These are phyloP conservation scores for Fonsecaea monophora DNA, from an alignment of 2,329 filamentous ascomycete species.

Conservation along the genomic window DNA sequence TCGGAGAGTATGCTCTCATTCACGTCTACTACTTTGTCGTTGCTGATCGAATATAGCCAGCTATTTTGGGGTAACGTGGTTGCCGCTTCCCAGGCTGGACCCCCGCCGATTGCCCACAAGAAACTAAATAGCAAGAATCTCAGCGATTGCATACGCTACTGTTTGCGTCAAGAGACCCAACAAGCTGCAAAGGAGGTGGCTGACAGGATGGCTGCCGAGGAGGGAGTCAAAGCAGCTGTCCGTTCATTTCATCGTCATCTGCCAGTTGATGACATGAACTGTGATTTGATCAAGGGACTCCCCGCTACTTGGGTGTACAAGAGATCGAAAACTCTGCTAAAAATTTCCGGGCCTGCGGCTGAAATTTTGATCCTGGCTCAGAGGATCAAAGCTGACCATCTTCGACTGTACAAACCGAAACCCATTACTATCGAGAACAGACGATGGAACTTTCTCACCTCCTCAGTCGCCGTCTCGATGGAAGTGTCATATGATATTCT, in stretches of 20 bases:
- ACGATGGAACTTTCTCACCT: slow-evolving; percentile 19
- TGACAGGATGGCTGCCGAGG: slow-evolving; percentile 65
- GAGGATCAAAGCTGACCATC: slow-evolving; percentile 25
- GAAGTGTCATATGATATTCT: slow-evolving; percentile 19
- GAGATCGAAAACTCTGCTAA: slow-evolving; percentile 50
- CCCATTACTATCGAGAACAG: slow-evolving; percentile 35
- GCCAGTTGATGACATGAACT: slow-evolving; percentile 68
- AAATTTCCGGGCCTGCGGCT: slow-evolving; percentile 57
- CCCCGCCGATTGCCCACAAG: slow-evolving; percentile 56
- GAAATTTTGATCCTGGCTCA: slow-evolving; percentile 44
- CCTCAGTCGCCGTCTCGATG: slow-evolving; percentile 12
- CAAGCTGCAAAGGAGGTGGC: slow-evolving; percentile 43
- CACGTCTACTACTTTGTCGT: neutral
- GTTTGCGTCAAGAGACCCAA: slow-evolving; percentile 46
- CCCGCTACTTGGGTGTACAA: slow-evolving; percentile 58
- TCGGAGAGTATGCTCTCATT: slow-evolving; percentile 54
- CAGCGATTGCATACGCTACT: slow-evolving; percentile 55
- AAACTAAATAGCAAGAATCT: slow-evolving; percentile 54
- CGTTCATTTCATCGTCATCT: slow-evolving; percentile 73
- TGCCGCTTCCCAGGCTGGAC: slow-evolving; percentile 57
- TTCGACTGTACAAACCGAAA: slow-evolving; percentile 45
- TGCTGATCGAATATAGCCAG: slow-evolving; percentile 43
- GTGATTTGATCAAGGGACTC: slow-evolving; percentile 69
- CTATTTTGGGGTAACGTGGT: slow-evolving; percentile 64
- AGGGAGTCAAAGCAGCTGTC: slow-evolving; percentile 66